These are phyloP conservation scores for Saccharomycopsis sp. DNA, from an alignment of 805 yeast species.

Conservation along the genomic window DNA sequence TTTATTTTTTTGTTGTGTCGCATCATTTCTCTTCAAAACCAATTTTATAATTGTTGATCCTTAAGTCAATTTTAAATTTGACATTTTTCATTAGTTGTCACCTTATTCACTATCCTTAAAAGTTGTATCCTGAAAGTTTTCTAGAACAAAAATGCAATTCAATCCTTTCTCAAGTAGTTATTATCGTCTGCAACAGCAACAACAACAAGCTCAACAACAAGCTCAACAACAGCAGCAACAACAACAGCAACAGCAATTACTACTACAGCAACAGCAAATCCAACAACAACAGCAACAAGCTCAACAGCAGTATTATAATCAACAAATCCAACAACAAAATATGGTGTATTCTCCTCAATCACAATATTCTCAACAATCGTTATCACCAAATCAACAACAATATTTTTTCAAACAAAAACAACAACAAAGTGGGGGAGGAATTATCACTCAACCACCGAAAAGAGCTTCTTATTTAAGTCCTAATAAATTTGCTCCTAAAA, in stretches of 20 bases:
- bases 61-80: too few relatives aligned
- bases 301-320: conserved; percentile 25
- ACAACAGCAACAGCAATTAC: conserved; percentile 26
- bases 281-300: conserved; percentile 24
- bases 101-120: too few relatives aligned
- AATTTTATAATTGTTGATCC: too few relatives aligned
- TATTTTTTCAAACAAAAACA: conserved; percentile 12
- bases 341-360: conserved; percentile 26
- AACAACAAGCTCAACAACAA: conserved; percentile 24
- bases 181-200: conserved; percentile 19
- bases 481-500: conserved; percentile 16
- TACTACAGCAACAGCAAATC: conserved; percentile 25
- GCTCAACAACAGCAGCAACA: conserved; percentile 26
- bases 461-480: conserved; percentile 18
- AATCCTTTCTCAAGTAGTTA: conserved; percentile 4
- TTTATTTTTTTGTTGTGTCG: too few relatives aligned
- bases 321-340: conserved; percentile 22
- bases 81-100: too few relatives aligned
- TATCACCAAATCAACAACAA: conserved; percentile 8
- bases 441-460: conserved; percentile 19
- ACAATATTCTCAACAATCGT: conserved; percentile 19
- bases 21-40: too few relatives aligned
- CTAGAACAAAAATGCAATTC: conserved; percentile 11
- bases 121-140: too few relatives aligned
- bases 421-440: conserved; percentile 4